Evolutionary conservation across 257 asterid genomes (phyloP).

Genomic region (Prunella vulgaris): DNA sequence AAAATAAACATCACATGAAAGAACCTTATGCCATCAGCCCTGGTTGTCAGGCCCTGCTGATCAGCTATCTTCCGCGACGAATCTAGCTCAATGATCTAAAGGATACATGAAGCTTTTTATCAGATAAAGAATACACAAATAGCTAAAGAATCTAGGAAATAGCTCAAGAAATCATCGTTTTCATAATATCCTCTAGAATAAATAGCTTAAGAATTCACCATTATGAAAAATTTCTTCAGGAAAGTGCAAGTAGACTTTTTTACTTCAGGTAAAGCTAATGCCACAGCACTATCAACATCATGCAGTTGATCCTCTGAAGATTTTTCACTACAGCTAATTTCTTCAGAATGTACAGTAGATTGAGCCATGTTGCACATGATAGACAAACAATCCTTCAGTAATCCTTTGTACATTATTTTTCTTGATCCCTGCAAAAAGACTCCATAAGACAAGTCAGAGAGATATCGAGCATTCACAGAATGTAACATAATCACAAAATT

Average conservation of each 20-base stretch:
- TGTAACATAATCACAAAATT: not conserved
- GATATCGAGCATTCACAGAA: conserved; percentile 4
- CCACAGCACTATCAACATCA: conserved; percentile 31
- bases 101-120: conserved; percentile 15
- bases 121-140: not conserved
- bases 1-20: not conserved
- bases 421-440: conserved; percentile 74
- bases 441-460: conserved; percentile 18
- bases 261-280: conserved; percentile 62
- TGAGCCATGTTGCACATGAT: conserved; percentile 39
- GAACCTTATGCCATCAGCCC: conserved; percentile 86
- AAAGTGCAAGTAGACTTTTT: conserved; percentile 42
- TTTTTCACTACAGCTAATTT: conserved; percentile 26
- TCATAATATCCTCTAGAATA: conserved; percentile 18
- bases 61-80: conserved; percentile 58
- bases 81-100: conserved; percentile 79
- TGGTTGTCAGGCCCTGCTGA: conserved; percentile 59
- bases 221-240: conserved; percentile 53
- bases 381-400: conserved; percentile 57
- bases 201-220: conserved; percentile 47
- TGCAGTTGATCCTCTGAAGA: conserved; percentile 26
- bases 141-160: not conserved
- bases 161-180: conserved; percentile 15
- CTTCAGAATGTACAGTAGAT: conserved; percentile 29
- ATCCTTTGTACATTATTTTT: conserved; percentile 56